phyloP scores from a whole-genome alignment of 1,139 yeast genomes.

The Yamadazyma kanchanaburiensis region DNA sequence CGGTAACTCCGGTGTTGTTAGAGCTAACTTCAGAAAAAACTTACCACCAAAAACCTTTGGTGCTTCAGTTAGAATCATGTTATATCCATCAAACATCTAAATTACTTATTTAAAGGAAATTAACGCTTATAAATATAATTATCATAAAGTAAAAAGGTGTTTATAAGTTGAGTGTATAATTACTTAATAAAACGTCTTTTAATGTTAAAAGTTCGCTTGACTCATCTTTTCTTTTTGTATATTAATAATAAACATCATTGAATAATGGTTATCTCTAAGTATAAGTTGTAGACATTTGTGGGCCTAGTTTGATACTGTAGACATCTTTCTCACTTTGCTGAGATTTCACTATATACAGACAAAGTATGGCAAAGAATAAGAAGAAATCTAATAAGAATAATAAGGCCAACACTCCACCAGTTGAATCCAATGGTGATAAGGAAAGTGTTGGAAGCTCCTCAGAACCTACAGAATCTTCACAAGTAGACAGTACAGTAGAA shows the following conservation, averaged over 20 bases:
- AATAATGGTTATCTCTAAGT: background rate
- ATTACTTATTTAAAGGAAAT: constrained; percentile 10
- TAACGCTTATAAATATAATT: constrained; percentile 13
- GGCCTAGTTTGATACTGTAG: no score
- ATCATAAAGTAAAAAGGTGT: constrained; percentile 13
- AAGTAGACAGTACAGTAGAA: no score
- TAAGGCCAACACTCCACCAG: no score
- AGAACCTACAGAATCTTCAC: no score
- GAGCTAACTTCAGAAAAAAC: constrained; percentile 99
- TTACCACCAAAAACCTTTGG: constrained; percentile 99
- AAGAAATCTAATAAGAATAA: no score
- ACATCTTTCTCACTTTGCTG: no score
- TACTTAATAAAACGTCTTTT: constrained; percentile 12
- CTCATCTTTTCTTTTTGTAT: constrained; percentile 4
- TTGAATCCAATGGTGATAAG: no score
- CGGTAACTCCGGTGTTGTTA: constrained; percentile 98
- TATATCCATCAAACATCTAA: constrained; percentile 99
- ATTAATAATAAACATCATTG: constrained; percentile 6
- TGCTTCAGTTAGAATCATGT: constrained; percentile 99
- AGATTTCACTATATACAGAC: no score
- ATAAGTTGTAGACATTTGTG: no score
- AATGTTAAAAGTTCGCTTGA: constrained; percentile 5
- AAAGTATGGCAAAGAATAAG: no score
- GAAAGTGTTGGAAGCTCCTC: no score
- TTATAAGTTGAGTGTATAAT: constrained; percentile 8